Percentiles rank a stretch among this genome's conserved stretches.
phyloP scores from a whole-genome alignment of 768 basidiomycete genomes.

The Lentinula guzmanii region DNA sequence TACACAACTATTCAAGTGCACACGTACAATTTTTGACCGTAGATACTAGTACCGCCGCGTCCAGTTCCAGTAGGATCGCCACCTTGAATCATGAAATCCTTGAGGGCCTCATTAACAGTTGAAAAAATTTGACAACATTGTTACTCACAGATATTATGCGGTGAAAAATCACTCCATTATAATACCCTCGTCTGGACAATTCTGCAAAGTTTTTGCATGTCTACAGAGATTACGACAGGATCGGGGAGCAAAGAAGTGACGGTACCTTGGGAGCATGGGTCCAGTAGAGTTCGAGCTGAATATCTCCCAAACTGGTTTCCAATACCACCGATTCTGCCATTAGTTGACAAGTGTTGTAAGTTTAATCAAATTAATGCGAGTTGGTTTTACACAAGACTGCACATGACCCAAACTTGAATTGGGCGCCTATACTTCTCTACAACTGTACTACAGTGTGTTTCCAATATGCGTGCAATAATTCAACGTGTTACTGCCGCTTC shows the following conservation, averaged over 20 bases:
- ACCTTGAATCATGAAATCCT: conserved; percentile 90
- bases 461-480: conserved; percentile 74
- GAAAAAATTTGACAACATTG: background rate
- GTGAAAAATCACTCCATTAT: conserved; percentile 87
- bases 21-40: conserved; percentile 79
- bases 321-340: conserved; percentile 58
- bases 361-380: background rate
- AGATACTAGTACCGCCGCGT: conserved; percentile 6
- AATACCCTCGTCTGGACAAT: conserved; percentile 87
- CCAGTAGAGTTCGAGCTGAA: conserved; percentile 91
- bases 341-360: background rate
- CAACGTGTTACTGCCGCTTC: conserved; percentile 83
- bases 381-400: too few species aligned
- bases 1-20: background rate
- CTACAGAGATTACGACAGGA: conserved; percentile 30
- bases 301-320: conserved; percentile 80
- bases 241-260: conserved; percentile 10
- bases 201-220: conserved; percentile 95
- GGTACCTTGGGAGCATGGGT: conserved; percentile 75
- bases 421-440: too few species aligned
- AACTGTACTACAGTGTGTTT: background rate
- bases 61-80: conserved; percentile 83
- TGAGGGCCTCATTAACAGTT: background rate
- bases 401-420: too few species aligned
- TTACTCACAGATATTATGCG: conserved; percentile 75